phyloP scores from a whole-genome alignment of 345 rosid species.

The Anastatica hierochuntica region DNA sequence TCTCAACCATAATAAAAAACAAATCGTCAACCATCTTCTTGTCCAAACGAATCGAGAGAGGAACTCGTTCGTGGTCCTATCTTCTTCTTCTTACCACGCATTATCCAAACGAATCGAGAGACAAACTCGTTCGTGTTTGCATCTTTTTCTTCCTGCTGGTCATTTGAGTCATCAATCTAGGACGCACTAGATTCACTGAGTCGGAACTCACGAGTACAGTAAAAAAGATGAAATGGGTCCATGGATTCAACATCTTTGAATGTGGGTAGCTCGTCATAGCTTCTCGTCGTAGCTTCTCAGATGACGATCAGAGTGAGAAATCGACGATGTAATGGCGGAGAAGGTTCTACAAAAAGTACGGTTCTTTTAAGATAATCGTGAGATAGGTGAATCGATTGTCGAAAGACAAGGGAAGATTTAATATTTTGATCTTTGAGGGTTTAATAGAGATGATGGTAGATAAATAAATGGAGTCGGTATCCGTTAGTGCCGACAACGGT shows the following conservation, averaged over 20 bases:
- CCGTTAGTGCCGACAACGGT: too few species aligned
- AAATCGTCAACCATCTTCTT: constrained; percentile 54
- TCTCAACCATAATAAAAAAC: constrained; percentile 64
- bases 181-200: constrained; percentile 18
- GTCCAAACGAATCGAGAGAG: constrained; percentile 70
- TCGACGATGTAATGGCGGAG: constrained; percentile 20
- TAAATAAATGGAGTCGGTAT: too few species aligned
- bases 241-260: constrained; percentile 3
- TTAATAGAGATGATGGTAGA: background rate
- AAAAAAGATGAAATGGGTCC: constrained; percentile 21
- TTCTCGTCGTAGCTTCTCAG: constrained; percentile 10
- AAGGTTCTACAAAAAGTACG: constrained; percentile 10
- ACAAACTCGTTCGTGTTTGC: too few species aligned
- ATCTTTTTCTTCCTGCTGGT: constrained; percentile 29
- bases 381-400: constrained; percentile 29
- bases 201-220: constrained; percentile 29
- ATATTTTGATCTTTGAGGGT: constrained; percentile 6
- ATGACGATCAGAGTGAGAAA: constrained; percentile 6
- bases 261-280: background rate
- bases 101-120: too few species aligned
- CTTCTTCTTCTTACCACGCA: constrained; percentile 28
- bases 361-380: constrained; percentile 20
- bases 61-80: constrained; percentile 56
- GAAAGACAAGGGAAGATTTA: constrained; percentile 31
- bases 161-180: constrained; percentile 11